These are phyloP conservation scores for Hymenoscyphus salicellus DNA, from an alignment of 2,329 filamentous ascomycete genomes.

Conservation along the genomic window DNA sequence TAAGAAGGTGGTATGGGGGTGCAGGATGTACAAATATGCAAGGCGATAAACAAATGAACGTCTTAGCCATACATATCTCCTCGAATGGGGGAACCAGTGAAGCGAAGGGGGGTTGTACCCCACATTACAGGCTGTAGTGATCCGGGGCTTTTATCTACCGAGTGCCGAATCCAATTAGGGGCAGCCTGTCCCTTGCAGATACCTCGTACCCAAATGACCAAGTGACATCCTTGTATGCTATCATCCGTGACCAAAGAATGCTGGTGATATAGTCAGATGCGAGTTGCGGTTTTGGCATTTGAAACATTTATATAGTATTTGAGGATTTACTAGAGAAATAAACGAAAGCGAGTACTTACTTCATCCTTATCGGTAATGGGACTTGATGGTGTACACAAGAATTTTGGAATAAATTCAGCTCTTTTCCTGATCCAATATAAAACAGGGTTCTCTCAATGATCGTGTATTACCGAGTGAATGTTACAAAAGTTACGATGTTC, in stretches of 20 bases:
- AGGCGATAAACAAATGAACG: neutral
- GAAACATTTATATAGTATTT: neutral
- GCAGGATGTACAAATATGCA: slow-evolving; percentile 2
- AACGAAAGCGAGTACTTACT: too few relatives aligned
- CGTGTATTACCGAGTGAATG: too few relatives aligned
- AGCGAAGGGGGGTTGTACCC: neutral
- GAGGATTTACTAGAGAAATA: too few relatives aligned
- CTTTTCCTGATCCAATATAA: too few relatives aligned
- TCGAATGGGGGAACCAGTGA: neutral
- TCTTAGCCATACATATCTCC: neutral
- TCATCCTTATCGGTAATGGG: too few relatives aligned
- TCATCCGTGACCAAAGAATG: neutral
- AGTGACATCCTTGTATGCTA: neutral
- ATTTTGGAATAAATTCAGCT: too few relatives aligned
- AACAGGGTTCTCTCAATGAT: too few relatives aligned
- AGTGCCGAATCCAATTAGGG: neutral
- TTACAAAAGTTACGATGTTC: too few relatives aligned
- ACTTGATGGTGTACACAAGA: too few relatives aligned
- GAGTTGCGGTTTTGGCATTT: neutral
- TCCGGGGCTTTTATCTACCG: slow-evolving; percentile 1
- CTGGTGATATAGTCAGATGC: slow-evolving; percentile 1
- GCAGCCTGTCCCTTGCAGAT: slow-evolving; percentile 6
- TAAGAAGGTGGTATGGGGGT: slow-evolving; percentile 14
- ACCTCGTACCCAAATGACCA: slow-evolving; percentile 3
- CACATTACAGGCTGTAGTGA: neutral